Base-by-base conservation (phyloP, 2,329 filamentous ascomycete genomes). In the Fusarium tupiense region DNA sequence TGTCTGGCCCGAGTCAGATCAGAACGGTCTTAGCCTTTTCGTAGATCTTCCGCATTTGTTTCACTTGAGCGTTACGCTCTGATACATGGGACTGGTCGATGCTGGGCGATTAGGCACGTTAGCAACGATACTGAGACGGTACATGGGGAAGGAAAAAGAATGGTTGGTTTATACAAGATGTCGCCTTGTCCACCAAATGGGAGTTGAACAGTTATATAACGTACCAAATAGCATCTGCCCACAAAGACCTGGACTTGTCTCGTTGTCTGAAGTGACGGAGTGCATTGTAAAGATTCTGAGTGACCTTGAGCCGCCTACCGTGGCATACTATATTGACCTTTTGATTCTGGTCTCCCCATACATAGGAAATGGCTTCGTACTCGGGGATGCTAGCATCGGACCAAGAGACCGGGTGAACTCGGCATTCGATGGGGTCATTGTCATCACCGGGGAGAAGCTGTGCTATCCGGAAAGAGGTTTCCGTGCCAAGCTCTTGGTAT, bases 21-120 rank as follows among this genome's bases (percentile, higher is more conserved):
- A 35, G 33, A 35, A 35, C 33, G 16, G 33, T 35, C 33, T 35
- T 35, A 5, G 33, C 33, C 2, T 35, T 35, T 35, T 35, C 14
- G 33, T 35, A 35, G 5, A 35, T 35, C 14, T 35, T 35, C 6
- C 33, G 33, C 33, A 35, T 35, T 35, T 35, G 33, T 35, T 35
- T 35, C 33, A 35, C 33, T 16, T 35, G 33, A 35, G 33, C 33
- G 33, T 35, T 35, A 14, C 33, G 33, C 14, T 35, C 33, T 2
- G 33, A 35, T 35, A 35, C 14, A 35, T 35, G 33, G 14, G 33
- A 35, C 33, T 35, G 33, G 33, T 35, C 33, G 33, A 35, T 35
- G 1, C 33, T 35, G 5, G 33, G 33, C 2, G 13, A 2, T 2
- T 35, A 14, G 33, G 13, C 3, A 35, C 2, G 33, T 16, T 2